These are phyloP conservation scores for Mycosphaerella arachidis DNA, from an alignment of 2,329 filamentous ascomycete species.

Conservation along the genomic window DNA sequence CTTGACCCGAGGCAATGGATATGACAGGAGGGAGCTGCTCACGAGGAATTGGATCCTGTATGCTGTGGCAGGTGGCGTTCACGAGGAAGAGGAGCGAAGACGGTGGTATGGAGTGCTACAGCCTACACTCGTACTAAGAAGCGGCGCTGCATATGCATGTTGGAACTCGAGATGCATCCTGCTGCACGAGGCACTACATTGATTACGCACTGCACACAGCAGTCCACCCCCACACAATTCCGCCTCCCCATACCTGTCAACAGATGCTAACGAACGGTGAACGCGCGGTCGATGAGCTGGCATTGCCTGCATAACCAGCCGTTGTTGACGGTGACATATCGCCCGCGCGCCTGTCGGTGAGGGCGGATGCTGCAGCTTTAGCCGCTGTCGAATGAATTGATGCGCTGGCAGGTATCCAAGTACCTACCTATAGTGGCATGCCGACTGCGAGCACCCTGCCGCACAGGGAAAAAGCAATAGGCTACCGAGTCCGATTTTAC, in stretches of 20 bases:
- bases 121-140: not conserved
- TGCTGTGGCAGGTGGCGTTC: not conserved
- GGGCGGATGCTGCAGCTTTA: not conserved
- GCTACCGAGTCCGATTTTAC: not conserved
- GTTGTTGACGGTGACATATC: not conserved
- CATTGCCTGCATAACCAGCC: constrained; percentile 11
- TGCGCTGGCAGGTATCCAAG: constrained; percentile 7
- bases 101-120: not conserved
- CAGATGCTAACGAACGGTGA: not conserved
- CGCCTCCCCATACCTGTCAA: not conserved
- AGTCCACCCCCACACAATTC: not conserved
- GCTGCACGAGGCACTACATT: not conserved
- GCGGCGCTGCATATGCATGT: not conserved
- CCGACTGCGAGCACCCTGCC: constrained; percentile 1
- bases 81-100: not conserved
- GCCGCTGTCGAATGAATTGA: constrained; percentile 2
- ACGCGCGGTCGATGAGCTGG: constrained; percentile 19
- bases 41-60: not conserved
- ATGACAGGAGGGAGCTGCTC: not conserved
- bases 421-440: not conserved
- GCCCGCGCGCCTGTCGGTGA: not conserved
- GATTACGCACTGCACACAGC: not conserved
- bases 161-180: not conserved
- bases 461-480: not conserved
- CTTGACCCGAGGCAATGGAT: not conserved